Percentiles rank a stretch among this genome's conserved stretches.
phyloP scores from a whole-genome alignment of 73 alveolate genomes.

The Vitrella brassicaformis region DNA sequence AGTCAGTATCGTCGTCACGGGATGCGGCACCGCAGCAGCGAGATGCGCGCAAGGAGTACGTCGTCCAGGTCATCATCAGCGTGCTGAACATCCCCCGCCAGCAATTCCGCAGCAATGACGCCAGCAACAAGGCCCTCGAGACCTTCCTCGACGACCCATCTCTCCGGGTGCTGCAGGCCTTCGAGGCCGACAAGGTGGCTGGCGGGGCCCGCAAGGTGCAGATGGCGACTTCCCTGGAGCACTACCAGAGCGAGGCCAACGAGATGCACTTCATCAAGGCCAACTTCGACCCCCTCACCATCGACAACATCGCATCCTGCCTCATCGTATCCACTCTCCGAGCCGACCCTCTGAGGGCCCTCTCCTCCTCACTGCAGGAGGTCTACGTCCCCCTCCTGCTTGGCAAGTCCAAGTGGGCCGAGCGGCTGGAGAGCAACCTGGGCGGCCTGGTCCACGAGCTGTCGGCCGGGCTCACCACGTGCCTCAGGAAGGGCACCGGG shows the following conservation, averaged over 20 bases:
- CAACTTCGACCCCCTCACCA: background rate
- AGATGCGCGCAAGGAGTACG: conserved; percentile 9
- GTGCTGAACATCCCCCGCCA: conserved; percentile 30
- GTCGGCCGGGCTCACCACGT: conserved; percentile 24
- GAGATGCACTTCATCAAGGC: conserved; percentile 1
- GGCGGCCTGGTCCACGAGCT: conserved; percentile 21
- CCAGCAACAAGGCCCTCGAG: conserved; percentile 29
- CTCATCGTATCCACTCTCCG: background rate
- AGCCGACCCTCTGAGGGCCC: background rate
- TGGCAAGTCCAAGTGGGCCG: background rate
- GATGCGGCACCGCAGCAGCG: no score
- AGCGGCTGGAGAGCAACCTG: conserved; percentile 18
- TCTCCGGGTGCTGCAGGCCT: conserved; percentile 29
- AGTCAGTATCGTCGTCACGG: no score
- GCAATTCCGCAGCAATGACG: conserved; percentile 31
- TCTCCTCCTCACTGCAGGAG: background rate
- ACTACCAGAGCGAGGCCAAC: background rate
- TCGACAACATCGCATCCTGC: background rate
- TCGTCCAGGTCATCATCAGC: conserved; percentile 32
- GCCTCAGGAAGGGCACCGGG: conserved; percentile 3
- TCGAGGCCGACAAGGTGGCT: conserved; percentile 20
- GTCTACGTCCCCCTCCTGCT: background rate
- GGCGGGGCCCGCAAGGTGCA: background rate
- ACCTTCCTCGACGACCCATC: conserved; percentile 29
- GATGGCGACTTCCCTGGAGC: background rate